Evolutionary conservation across 1,284 basidiomycete species (phyloP).

Genomic region (Microbotryum saponariae): DNA sequence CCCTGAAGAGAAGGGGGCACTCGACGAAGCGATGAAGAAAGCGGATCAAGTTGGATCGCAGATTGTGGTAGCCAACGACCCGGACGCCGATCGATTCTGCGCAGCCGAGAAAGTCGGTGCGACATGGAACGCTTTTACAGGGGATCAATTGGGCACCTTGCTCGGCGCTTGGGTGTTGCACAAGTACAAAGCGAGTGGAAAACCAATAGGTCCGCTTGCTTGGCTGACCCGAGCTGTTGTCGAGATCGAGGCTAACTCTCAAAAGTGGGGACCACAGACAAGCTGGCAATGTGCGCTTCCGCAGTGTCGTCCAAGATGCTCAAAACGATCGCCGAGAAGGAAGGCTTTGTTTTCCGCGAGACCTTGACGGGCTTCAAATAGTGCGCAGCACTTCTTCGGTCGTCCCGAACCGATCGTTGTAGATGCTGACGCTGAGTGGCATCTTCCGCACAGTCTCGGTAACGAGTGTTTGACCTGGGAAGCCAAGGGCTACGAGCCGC

Average conservation of each 20-base stretch:
- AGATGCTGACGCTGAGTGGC: background rate
- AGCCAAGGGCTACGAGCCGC: conserved; percentile 59
- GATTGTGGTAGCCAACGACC: conserved; percentile 75
- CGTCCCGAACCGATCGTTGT: conserved; percentile 35
- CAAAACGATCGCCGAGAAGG: conserved; percentile 59
- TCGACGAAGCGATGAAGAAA: conserved; percentile 56
- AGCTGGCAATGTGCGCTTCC: conserved; percentile 72
- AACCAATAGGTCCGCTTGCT: conserved; percentile 48
- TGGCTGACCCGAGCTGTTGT: background rate
- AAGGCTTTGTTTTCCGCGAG: conserved; percentile 72
- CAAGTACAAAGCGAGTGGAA: conserved; percentile 53
- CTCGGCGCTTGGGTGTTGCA: conserved; percentile 59
- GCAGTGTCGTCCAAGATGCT: conserved; percentile 83
- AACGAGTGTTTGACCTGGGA: conserved; percentile 64
- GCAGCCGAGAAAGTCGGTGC: conserved; percentile 18
- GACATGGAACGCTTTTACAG: conserved; percentile 66
- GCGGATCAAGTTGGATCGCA: conserved; percentile 50
- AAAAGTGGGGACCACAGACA: conserved; percentile 42
- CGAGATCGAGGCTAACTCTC: too few species aligned
- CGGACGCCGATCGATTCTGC: conserved; percentile 50
- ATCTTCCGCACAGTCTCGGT: conserved; percentile 46
- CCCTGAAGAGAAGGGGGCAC: conserved; percentile 68
- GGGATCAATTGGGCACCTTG: conserved; percentile 70
- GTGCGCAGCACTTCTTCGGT: background rate
- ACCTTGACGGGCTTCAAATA: conserved; percentile 61